phyloP scores from a whole-genome alignment of 2,329 filamentous ascomycete genomes.

The Hymenoscyphus fraxineus region DNA sequence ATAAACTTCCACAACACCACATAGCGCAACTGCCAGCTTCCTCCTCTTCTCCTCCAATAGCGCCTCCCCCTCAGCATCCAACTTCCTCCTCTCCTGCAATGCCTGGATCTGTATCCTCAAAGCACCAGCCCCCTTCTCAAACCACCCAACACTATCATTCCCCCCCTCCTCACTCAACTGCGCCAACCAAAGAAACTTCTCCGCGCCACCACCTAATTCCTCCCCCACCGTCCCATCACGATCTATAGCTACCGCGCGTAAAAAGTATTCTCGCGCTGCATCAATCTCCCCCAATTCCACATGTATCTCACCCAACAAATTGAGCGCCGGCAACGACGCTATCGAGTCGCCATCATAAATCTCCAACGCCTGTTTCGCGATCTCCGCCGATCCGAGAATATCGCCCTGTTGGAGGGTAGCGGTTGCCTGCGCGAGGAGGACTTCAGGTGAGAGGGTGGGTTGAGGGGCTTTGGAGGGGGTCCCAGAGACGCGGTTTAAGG shows the following conservation, averaged over 20 bases:
- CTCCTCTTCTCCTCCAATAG: conserved; percentile 66
- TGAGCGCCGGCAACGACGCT: conserved; percentile 33
- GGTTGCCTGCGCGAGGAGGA: conserved; percentile 31
- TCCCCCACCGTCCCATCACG: conserved; percentile 68
- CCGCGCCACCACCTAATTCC: conserved; percentile 73
- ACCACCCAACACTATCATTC: conserved; percentile 62
- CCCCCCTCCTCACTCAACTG: conserved; percentile 76
- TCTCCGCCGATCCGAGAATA: conserved; percentile 28
- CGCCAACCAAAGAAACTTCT: conserved; percentile 93
- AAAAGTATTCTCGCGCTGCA: conserved; percentile 67
- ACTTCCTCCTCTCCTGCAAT: conserved; percentile 50
- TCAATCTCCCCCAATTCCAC: conserved; percentile 62
- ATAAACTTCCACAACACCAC: conserved; percentile 92
- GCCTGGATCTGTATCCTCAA: conserved; percentile 68
- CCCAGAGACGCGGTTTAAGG: conserved; percentile 28
- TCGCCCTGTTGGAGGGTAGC: conserved; percentile 33
- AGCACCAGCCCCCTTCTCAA: conserved; percentile 65
- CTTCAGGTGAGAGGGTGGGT: conserved; percentile 24
- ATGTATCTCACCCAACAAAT: conserved; percentile 37
- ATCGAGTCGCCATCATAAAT: conserved; percentile 24
- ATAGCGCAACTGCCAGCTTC: conserved; percentile 87
- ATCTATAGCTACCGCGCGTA: conserved; percentile 71
- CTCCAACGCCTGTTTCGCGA: conserved; percentile 31
- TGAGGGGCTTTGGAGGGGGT: conserved; percentile 26
- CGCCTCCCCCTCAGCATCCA: conserved; percentile 39